A percentile compares a stretch with the other conserved stretches of the same genome.
Conservation (phyloP, 1,284 basidiomycete species). For the Paramarasmius palmivorus region DNA sequence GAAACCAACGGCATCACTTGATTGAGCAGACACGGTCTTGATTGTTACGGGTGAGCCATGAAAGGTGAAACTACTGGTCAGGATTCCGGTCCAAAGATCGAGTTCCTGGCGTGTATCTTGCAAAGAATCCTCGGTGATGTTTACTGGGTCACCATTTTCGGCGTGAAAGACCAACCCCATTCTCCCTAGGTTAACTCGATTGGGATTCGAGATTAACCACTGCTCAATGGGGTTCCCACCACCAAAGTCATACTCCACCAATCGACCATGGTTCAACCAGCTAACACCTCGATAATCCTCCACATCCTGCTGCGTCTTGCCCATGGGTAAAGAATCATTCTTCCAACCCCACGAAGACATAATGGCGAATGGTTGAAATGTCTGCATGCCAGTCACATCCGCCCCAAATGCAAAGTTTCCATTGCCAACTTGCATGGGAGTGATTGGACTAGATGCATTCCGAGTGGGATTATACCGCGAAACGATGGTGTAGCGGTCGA, state of each 20-base stretch:
- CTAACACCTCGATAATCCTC: slow-evolving; percentile 48
- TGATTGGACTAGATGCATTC: slow-evolving; percentile 44
- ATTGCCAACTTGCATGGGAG: slow-evolving; percentile 63
- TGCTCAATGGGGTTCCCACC: slow-evolving; percentile 50
- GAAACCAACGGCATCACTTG: slow-evolving; percentile 41
- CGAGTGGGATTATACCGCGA: slow-evolving; percentile 53
- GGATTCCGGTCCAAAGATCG: slow-evolving; percentile 56
- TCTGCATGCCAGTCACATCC: slow-evolving; percentile 45
- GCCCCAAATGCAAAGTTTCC: slow-evolving; percentile 63
- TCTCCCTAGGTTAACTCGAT: slow-evolving; percentile 55
- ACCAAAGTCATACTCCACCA: slow-evolving; percentile 55
- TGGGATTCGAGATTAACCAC: slow-evolving; percentile 61
- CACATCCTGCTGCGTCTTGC: slow-evolving; percentile 43
- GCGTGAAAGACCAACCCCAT: slow-evolving; percentile 47
- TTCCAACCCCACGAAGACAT: slow-evolving; percentile 66
- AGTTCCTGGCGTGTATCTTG: slow-evolving; percentile 39
- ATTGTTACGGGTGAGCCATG: slow-evolving; percentile 37
- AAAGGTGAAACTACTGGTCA: slow-evolving; percentile 46
- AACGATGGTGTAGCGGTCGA: slow-evolving; percentile 46
- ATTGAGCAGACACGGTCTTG: slow-evolving; percentile 41
- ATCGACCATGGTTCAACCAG: slow-evolving; percentile 50
- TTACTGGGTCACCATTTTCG: slow-evolving; percentile 24
- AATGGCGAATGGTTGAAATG: slow-evolving; percentile 47
- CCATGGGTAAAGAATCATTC: slow-evolving; percentile 53
- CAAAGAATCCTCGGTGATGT: slow-evolving; percentile 43